These are phyloP conservation scores for Colletotrichum abscissum DNA, from an alignment of 2,329 filamentous ascomycete genomes.

Conservation along the genomic window DNA sequence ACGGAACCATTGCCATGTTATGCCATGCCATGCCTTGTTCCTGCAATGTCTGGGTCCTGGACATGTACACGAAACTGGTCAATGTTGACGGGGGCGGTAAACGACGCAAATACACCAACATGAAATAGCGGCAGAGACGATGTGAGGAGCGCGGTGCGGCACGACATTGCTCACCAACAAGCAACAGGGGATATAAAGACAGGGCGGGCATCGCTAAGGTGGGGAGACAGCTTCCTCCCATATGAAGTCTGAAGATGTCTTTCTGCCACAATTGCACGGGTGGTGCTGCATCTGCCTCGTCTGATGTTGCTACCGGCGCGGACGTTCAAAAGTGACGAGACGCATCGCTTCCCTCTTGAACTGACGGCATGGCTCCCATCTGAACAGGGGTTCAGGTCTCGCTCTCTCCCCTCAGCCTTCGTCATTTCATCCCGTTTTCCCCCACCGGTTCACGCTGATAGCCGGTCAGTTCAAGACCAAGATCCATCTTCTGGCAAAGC, in stretches of 20 bases:
- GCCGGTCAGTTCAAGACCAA: neutral
- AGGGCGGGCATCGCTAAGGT: neutral
- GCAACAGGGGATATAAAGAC: conserved; percentile 9
- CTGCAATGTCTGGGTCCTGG: neutral
- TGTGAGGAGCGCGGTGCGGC: neutral
- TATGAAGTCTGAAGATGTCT: conserved; percentile 18
- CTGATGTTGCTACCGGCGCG: neutral
- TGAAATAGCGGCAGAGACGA: neutral
- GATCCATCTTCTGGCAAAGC: neutral
- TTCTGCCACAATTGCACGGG: neutral
- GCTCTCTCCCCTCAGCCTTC: neutral
- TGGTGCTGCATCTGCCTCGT: neutral
- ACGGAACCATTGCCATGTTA: neutral
- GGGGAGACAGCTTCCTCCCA: neutral
- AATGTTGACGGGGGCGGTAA: neutral
- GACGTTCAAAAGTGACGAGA: neutral
- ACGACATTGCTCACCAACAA: conserved; percentile 16
- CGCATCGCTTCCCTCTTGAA: neutral
- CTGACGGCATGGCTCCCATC: neutral
- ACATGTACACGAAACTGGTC: neutral
- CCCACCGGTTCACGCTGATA: conserved; percentile 31
- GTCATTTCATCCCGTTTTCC: neutral
- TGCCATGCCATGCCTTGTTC: neutral
- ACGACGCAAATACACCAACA: neutral
- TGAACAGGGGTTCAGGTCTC: neutral